Conservation (phyloP, 352 stramenopile genomes). For the Phytophthora ramorum region DNA sequence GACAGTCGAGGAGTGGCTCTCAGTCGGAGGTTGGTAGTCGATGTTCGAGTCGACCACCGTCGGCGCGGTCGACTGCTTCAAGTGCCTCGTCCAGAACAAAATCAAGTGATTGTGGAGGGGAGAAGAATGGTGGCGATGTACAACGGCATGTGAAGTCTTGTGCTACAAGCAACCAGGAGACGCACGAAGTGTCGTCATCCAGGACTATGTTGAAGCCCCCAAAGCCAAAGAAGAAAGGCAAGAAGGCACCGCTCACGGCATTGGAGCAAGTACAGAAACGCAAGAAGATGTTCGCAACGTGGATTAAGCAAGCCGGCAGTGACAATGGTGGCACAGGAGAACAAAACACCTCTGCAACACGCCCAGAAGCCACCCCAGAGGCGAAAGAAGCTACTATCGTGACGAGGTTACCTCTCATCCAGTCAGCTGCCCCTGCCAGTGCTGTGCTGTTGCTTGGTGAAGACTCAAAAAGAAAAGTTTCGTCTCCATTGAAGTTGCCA, state of each 20-base stretch:
- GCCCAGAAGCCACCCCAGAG: constrained; percentile 4
- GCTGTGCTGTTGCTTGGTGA: constrained; percentile 15
- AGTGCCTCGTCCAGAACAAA: constrained; percentile 19
- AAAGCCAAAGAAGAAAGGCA: constrained; percentile 49
- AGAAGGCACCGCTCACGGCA: constrained; percentile 37
- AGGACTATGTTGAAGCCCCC: constrained; percentile 17
- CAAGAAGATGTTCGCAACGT: constrained; percentile 79
- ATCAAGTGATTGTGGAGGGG: constrained; percentile 1
- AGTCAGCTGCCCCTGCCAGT: constrained; percentile 26
- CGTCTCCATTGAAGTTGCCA: constrained; percentile 15
- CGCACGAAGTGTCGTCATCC: constrained; percentile 31
- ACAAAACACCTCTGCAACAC: constrained; percentile 5
- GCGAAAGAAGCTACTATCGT: constrained; percentile 7
- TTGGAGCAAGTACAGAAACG: constrained; percentile 71
- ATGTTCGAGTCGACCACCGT: constrained; percentile 34
- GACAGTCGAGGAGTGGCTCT: constrained; percentile 2
- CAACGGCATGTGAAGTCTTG: constrained; percentile 17
- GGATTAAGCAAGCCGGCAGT: constrained; percentile 56
- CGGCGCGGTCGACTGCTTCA: constrained; percentile 28
- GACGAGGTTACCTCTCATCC: constrained; percentile 35
- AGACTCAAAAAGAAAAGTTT: constrained; percentile 1
- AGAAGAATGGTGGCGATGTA: constrained; percentile 9
- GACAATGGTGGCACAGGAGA: constrained; percentile 3
- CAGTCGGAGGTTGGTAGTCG: constrained; percentile 21
- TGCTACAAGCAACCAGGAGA: constrained; percentile 49